These are phyloP conservation scores for Echinochloa phyllopogon DNA, from an alignment of 176 grass and related monocot species.

Conservation along the genomic window DNA sequence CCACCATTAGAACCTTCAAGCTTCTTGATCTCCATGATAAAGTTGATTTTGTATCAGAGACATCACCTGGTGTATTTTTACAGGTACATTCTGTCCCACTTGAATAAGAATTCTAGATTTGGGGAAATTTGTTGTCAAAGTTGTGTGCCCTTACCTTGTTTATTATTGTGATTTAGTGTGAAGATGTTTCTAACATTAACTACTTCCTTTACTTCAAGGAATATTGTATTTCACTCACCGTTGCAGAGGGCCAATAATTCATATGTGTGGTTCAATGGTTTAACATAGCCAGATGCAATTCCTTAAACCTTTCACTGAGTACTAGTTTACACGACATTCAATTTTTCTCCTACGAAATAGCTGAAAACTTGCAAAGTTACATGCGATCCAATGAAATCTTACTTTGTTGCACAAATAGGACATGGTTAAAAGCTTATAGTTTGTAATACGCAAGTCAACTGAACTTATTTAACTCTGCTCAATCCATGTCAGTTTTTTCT, in stretches of 20 bases:
- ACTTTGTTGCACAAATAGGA: not conserved
- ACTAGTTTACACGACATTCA: not conserved
- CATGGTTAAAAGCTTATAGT: conserved; percentile 2
- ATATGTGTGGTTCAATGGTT: not conserved
- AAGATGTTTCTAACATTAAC: not conserved
- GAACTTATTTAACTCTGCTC: not conserved
- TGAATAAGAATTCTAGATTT: conserved; percentile 20
- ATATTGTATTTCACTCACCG: not conserved
- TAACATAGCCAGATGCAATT: not conserved
- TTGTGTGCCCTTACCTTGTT: not conserved
- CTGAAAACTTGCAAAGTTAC: not conserved
- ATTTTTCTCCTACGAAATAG: not conserved
- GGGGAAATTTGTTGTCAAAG: conserved; percentile 18
- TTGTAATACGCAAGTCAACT: not conserved
- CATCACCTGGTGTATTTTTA: conserved; percentile 85
- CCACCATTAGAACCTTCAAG: conserved; percentile 69
- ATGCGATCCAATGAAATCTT: not conserved
- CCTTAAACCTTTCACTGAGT: not conserved
- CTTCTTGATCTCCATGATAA: conserved; percentile 63
- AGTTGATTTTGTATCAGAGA: conserved; percentile 61
- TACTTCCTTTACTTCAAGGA: not conserved
- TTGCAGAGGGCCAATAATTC: not conserved
- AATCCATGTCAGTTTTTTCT: conserved; percentile 37
- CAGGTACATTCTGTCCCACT: conserved; percentile 59
- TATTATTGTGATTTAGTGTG: not conserved